Evolutionary conservation across 805 yeast genomes (phyloP).

Genomic region (Suhomyces sp.): DNA sequence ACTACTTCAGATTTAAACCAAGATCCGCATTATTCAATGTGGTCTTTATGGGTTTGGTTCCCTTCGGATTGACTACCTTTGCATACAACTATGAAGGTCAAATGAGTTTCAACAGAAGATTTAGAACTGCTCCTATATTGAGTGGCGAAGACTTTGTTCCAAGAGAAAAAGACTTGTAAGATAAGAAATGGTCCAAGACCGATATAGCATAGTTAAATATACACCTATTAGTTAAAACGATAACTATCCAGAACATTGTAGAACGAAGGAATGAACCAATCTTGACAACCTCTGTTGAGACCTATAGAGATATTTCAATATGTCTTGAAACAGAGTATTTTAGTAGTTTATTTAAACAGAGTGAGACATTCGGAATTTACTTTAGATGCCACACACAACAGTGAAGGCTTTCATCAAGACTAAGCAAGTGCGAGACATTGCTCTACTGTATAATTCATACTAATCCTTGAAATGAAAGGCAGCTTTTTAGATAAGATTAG

Average conservation of each 20-base stretch:
- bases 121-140: conserved; percentile 35
- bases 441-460: too few relatives aligned
- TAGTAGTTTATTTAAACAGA: too few relatives aligned
- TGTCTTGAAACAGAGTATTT: too few relatives aligned
- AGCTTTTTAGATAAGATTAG: too few relatives aligned
- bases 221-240: background rate
- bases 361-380: too few relatives aligned
- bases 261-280: background rate
- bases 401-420: too few relatives aligned
- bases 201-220: background rate
- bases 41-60: conserved; percentile 37
- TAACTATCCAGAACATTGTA: background rate
- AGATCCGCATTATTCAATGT: conserved; percentile 34
- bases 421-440: too few relatives aligned
- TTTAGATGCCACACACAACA: too few relatives aligned
- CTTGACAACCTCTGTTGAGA: background rate
- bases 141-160: conserved; percentile 39
- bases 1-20: conserved; percentile 42
- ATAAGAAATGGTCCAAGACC: background rate
- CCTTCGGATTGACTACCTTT: conserved; percentile 32
- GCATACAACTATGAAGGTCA: conserved; percentile 43
- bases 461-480: too few relatives aligned
- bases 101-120: conserved; percentile 26
- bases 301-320: too few relatives aligned
- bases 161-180: conserved; percentile 42